Conservation (phyloP, 2,329 filamentous ascomycete species). For the Cercospora zeina region DNA sequence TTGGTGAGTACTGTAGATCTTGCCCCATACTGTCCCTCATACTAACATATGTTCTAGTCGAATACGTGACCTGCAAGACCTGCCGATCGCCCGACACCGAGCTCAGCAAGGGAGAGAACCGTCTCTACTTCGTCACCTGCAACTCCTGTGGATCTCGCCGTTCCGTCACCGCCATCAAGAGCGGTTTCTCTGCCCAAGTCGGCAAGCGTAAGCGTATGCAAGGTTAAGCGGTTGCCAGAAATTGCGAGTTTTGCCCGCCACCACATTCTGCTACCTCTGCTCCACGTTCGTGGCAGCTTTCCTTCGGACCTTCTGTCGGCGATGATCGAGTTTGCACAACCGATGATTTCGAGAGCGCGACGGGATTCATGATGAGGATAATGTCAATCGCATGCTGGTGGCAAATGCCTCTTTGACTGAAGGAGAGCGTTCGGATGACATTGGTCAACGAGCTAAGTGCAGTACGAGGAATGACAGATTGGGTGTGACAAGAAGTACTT, state of each 20-base stretch:
- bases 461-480: not conserved
- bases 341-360: slow-evolving; percentile 11
- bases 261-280: not conserved
- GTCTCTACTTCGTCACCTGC: slow-evolving; percentile 98
- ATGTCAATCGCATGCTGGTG: not conserved
- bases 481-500: not conserved
- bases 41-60: slow-evolving; percentile 57
- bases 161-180: slow-evolving; percentile 97
- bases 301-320: slow-evolving; percentile 7
- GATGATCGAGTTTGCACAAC: slow-evolving; percentile 15
- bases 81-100: slow-evolving; percentile 93
- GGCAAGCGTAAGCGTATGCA: slow-evolving; percentile 93
- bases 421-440: not conserved
- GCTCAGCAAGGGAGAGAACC: slow-evolving; percentile 98
- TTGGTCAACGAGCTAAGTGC: not conserved
- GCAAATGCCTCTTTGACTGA: not conserved
- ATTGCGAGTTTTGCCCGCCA: slow-evolving; percentile 1
- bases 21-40: not conserved
- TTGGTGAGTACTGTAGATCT: slow-evolving; percentile 61
- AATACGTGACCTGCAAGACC: slow-evolving; percentile 99
- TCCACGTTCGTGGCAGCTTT: not conserved
- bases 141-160: slow-evolving; percentile 69
- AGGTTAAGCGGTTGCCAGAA: slow-evolving; percentile 35
- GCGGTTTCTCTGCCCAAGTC: slow-evolving; percentile 99
- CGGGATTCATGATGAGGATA: not conserved